Conservation (phyloP, 331 rosid species). For the Cydonia oblonga region DNA sequence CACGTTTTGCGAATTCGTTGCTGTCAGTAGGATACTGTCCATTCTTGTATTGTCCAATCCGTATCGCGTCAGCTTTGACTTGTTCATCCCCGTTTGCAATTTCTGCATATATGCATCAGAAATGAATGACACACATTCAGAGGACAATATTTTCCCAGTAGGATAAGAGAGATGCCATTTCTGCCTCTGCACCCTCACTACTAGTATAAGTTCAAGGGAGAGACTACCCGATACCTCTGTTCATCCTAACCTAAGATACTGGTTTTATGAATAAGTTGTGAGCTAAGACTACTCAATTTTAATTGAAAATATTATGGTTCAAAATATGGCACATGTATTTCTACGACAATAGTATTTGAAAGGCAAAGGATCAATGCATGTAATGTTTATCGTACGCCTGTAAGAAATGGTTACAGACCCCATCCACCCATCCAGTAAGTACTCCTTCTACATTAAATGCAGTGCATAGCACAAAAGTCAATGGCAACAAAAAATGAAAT, state of each 20-base stretch:
- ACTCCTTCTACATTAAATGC: neutral
- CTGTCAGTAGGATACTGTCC: slow-evolving; percentile 83
- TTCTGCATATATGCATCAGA: slow-evolving; percentile 40
- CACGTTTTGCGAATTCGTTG: slow-evolving; percentile 73
- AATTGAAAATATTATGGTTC: neutral
- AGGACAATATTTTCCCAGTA: neutral
- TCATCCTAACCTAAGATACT: neutral
- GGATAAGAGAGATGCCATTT: neutral
- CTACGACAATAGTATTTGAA: neutral
- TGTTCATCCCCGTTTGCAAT: slow-evolving; percentile 80
- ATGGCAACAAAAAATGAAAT: neutral
- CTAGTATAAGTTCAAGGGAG: neutral
- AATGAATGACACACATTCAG: neutral
- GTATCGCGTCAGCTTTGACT: slow-evolving; percentile 81
- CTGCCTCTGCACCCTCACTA: neutral
- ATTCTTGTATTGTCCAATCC: slow-evolving; percentile 77
- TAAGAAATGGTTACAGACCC: neutral
- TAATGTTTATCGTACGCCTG: neutral
- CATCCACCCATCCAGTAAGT: neutral
- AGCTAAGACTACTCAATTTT: neutral
- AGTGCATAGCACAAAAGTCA: neutral
- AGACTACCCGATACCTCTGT: neutral
- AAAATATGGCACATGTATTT: neutral
- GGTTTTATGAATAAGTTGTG: neutral
- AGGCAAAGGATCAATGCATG: neutral